Evolutionary conservation across 1,284 basidiomycete species (phyloP), one percentile per base, ranked within the genome.

Genomic region (Inonotus hispidus): DNA sequence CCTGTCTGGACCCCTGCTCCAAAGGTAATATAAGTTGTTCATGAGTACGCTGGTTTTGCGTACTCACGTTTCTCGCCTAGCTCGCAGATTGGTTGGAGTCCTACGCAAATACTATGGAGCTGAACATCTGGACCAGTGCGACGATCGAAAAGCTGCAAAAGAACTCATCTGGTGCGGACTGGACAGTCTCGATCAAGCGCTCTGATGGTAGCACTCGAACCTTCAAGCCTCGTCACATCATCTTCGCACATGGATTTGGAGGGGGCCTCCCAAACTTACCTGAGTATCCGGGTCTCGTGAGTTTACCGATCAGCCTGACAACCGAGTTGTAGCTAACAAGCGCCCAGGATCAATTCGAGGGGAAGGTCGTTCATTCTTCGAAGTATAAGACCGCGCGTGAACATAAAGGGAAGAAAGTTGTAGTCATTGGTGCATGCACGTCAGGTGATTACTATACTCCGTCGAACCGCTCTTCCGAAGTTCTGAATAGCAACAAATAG

Each of bases 1-100:
- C 84, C 85, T 0, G 79, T 82, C 0, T 85, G 79, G 66, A 79
- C 82, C 0, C 83, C 84, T 0, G 81, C 83, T 14, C 73, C 71
- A 21, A 82, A 84, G 72, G 80, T 79, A 57, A 14, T 63, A 60
- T 19, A 11, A 47, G 32, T 23, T 46, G 29, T 29, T 71, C 72
- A 68, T 68, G 16, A 70, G 68, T 45, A 50, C 41, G 10, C 50
- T 46, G 16, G 19, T 13, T 46, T 19, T 10, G 2, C 32, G 35
- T 52, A 49, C 14, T 7, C 60, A 53, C n/a, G 56, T 55, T 53
- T 14, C 6, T 25, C 6, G 35, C 53, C n/a, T 54, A 87, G 80
- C 77, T 90, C 13, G 87, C 82, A 0, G 81, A 85, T 66, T 90
- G 85, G 82, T 75, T 89, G 6, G 85, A 89, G 69, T 73, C 73